Percentiles rank a stretch among this genome's conserved stretches.
phyloP scores from a whole-genome alignment of 805 yeast species.

The Zygosaccharomyces rouxii region DNA sequence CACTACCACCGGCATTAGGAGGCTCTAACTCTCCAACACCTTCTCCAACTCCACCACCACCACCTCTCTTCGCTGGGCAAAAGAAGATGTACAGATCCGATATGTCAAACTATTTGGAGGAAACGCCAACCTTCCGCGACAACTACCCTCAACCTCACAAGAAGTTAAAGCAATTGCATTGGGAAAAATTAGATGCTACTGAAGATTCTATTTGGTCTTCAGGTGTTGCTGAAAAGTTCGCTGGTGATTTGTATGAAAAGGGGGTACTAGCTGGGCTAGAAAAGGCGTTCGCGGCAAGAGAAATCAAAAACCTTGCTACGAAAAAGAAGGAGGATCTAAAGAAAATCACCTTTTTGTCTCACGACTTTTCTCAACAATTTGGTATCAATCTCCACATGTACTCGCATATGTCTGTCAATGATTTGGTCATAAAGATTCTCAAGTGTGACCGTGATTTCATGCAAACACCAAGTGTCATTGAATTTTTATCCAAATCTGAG shows the following conservation, averaged over 20 bases:
- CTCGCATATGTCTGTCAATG: constrained; percentile 56
- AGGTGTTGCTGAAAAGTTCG: constrained; percentile 50
- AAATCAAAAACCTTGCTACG: constrained; percentile 47
- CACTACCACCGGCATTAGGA: constrained; percentile 34
- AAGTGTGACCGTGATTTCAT: constrained; percentile 72
- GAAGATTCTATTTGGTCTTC: constrained; percentile 84
- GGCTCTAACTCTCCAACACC: constrained; percentile 11
- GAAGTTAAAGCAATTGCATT: constrained; percentile 89
- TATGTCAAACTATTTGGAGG: constrained; percentile 32
- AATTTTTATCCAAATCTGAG: constrained; percentile 73
- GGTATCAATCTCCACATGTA: constrained; percentile 87
- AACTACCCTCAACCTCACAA: constrained; percentile 63
- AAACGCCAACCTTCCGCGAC: constrained; percentile 39
- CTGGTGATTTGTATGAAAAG: constrained; percentile 60
- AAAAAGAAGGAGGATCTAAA: constrained; percentile 45
- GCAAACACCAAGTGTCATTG: constrained; percentile 68
- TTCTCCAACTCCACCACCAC: constrained; percentile 37
- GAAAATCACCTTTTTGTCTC: constrained; percentile 65
- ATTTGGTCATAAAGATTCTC: constrained; percentile 64
- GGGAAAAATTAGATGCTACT: constrained; percentile 88
- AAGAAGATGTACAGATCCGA: constrained; percentile 16
- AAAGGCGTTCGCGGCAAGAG: constrained; percentile 80
- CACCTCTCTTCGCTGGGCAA: constrained; percentile 24
- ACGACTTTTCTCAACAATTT: constrained; percentile 90
- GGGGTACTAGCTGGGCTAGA: constrained; percentile 86